Percentiles rank a stretch among this genome's conserved stretches.
These are phyloP conservation scores for Rhytidhysteron rufulum DNA, from an alignment of 2,329 filamentous ascomycete species.

Conservation along the genomic window DNA sequence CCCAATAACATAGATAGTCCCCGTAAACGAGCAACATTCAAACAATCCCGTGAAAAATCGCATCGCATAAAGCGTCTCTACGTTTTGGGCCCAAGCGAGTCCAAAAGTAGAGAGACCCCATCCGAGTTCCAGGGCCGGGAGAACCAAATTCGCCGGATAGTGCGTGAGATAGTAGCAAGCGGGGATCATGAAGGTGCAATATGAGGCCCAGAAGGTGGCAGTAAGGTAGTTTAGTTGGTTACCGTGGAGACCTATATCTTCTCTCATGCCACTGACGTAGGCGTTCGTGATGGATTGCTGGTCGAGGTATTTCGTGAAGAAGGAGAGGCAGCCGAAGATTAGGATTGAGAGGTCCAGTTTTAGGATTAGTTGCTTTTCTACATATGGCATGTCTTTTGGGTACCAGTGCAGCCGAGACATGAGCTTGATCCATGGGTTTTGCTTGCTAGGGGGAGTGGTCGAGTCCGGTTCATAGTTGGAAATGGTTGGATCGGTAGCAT, in stretches of 20 bases:
- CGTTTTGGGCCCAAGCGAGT: conserved; percentile 14
- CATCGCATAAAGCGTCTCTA: conserved; percentile 17
- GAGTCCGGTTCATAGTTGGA: neutral
- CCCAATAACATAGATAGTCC: conserved; percentile 36
- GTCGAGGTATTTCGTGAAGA: conserved; percentile 41
- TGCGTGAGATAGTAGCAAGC: conserved; percentile 37
- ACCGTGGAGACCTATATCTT: conserved; percentile 10
- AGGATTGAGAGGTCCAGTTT: conserved; percentile 39
- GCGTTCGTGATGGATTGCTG: conserved; percentile 12
- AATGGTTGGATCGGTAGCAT: too few relatives aligned
- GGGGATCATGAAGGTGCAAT: conserved; percentile 41
- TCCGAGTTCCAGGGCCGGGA: conserved; percentile 17
- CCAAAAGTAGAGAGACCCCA: conserved; percentile 22
- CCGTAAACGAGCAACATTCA: conserved; percentile 31
- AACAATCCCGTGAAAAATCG: conserved; percentile 35
- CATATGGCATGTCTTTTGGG: conserved; percentile 23
- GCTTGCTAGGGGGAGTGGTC: neutral
- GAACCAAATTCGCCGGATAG: conserved; percentile 17
- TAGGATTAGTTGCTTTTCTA: conserved; percentile 34
- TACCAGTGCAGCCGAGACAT: conserved; percentile 26
- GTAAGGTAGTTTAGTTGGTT: conserved; percentile 13
- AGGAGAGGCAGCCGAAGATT: conserved; percentile 37
- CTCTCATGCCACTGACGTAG: conserved; percentile 13
- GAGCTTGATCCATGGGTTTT: conserved; percentile 10
- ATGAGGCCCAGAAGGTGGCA: conserved; percentile 32